phyloP scores from a whole-genome alignment of 768 basidiomycete species.

The Lentinula guzmanii region DNA sequence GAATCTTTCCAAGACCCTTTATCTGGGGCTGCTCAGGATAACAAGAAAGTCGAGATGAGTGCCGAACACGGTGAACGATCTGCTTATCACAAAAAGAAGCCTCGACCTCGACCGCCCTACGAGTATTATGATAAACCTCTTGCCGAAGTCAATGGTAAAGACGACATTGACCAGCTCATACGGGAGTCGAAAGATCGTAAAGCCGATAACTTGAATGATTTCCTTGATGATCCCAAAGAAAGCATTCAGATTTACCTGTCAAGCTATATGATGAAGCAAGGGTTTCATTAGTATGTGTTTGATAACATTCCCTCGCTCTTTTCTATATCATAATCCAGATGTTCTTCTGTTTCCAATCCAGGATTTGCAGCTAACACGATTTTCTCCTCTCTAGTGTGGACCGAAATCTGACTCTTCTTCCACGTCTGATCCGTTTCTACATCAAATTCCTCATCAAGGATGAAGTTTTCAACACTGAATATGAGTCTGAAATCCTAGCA shows the following conservation, averaged over 20 bases:
- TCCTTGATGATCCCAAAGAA: slow-evolving; percentile 58
- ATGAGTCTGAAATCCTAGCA: slow-evolving; percentile 32
- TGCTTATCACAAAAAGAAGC: slow-evolving; percentile 2
- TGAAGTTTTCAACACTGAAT: slow-evolving; percentile 28
- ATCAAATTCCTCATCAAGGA: slow-evolving; percentile 54
- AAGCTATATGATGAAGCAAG: slow-evolving; percentile 60
- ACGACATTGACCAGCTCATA: slow-evolving; percentile 30
- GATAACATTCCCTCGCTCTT: slow-evolving; percentile 31
- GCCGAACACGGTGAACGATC: background rate
- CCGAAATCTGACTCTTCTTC: slow-evolving; percentile 41
- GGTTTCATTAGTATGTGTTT: slow-evolving; percentile 39
- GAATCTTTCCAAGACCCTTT: background rate
- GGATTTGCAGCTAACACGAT: background rate
- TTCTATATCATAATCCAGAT: background rate
- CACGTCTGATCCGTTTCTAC: slow-evolving; percentile 55
- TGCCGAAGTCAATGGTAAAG: slow-evolving; percentile 25
- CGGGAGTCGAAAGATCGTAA: slow-evolving; percentile 28
- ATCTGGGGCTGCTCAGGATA: slow-evolving; percentile 14
- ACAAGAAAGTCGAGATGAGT: background rate
- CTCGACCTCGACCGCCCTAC: slow-evolving; percentile 30
- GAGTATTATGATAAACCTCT: slow-evolving; percentile 28
- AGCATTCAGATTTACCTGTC: slow-evolving; percentile 62
- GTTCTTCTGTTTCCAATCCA: background rate
- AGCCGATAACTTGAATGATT: slow-evolving; percentile 40
- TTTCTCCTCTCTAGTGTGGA: slow-evolving; percentile 28